Evolutionary conservation across 768 basidiomycete genomes (phyloP).

Genomic region (Panaeolus papilionaceus): DNA sequence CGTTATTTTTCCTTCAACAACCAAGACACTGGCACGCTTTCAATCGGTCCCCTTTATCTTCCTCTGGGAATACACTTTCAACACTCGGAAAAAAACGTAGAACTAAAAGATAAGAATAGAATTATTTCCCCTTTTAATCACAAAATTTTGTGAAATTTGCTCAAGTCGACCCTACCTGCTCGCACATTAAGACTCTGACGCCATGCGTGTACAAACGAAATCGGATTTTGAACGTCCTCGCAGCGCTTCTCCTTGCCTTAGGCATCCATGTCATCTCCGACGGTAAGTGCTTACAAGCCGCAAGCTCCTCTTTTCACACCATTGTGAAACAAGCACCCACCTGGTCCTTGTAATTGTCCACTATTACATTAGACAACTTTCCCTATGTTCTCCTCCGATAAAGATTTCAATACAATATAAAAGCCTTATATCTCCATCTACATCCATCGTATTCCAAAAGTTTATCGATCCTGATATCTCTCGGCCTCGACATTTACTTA

Average conservation of each 20-base stretch:
- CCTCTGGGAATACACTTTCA: neutral
- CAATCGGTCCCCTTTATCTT: neutral
- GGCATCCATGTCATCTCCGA: slow-evolving; percentile 14
- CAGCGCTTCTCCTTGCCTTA: neutral
- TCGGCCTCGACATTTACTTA: neutral
- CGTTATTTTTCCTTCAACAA: neutral
- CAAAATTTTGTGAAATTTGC: neutral
- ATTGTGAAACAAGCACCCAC: slow-evolving; percentile 7
- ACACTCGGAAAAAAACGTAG: neutral
- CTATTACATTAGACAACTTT: neutral
- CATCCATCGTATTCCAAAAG: neutral
- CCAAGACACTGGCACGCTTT: no score
- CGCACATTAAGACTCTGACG: neutral
- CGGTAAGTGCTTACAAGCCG: slow-evolving; percentile 8
- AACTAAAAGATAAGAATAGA: neutral
- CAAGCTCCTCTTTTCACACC: slow-evolving; percentile 9
- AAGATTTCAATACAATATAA: neutral
- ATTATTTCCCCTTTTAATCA: neutral
- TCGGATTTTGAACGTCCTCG: slow-evolving; percentile 3
- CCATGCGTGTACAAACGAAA: slow-evolving; percentile 4
- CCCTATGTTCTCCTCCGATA: slow-evolving; percentile 5
- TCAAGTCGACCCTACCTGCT: slow-evolving; percentile 1
- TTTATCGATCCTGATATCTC: neutral
- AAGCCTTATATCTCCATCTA: neutral
- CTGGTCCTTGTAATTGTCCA: neutral